Evolutionary conservation across 208 protist species (phyloP), one percentile per base, ranked within the genome.

Genomic region (Hexamita inflata): DNA sequence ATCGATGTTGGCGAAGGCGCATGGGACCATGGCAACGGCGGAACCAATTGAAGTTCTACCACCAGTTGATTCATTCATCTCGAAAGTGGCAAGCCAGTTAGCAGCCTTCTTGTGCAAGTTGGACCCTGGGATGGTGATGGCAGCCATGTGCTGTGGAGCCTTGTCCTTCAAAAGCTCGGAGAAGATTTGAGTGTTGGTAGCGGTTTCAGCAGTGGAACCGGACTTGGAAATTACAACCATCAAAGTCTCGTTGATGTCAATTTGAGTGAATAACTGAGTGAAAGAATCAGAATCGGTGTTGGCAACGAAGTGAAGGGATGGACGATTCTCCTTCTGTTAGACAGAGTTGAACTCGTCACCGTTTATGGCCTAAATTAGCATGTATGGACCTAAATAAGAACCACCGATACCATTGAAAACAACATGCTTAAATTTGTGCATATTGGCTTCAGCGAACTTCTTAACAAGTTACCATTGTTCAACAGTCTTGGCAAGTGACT

Each of bases 371-470:
- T 78, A 35, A 38, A 82, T 41, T n/a, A 83, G 58, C 76, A 84
- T 78, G 11, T 78, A 58, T 40, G 82, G 82, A 35, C 82, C 82
- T 1, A 84, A 60, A 40, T 70, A 84, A 29, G 76, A 81, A 29
- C 82, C 82, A 61, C 82, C 82, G 38, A 84, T 82, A 42, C 82
- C 82, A 49, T 84, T 84, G 34, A 82, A 84, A 49, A 84, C 66
- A 0, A 84, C 59, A 59, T 81, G 76, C 34, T 64, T 75, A 58
- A 73, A 84, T 7, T 57, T 75, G 28, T 64, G 30, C 0, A 53
- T 0, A 26, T 81, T 77, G 35, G 0, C 32, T 11, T 60, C 19
- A 34, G 79, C 29, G 28, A 73, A 42, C 28, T 42, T 32, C 7
- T 75, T 57, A 32, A 84, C 68, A 0, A 73, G 40, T 2, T 79